phyloP scores from a whole-genome alignment of 306 rosid species.

The Carpinus fangiana region DNA sequence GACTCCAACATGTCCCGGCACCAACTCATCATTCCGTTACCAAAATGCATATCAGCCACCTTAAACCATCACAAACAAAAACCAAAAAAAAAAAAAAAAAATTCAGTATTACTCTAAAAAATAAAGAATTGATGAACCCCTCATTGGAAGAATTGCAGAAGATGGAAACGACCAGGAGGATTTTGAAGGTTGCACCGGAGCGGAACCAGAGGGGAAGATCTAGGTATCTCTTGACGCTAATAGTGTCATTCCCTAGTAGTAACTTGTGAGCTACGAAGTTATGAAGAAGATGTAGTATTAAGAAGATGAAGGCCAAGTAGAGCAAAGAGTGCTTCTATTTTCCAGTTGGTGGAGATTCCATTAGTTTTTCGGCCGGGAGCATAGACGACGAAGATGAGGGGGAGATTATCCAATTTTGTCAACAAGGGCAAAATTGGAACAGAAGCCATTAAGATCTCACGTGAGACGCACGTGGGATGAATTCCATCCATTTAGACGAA shows the following conservation, averaged over 20 bases:
- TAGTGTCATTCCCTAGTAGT: constrained; percentile 34
- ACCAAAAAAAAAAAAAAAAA: no score
- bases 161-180: constrained; percentile 64
- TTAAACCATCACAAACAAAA: constrained; percentile 14
- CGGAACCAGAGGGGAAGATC: constrained; percentile 83
- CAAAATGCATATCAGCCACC: constrained; percentile 98
- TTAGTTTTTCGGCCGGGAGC: background rate
- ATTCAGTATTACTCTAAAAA: background rate
- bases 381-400: no score
- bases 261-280: constrained; percentile 33
- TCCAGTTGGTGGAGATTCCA: constrained; percentile 16
- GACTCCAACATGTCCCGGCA: constrained; percentile 76
- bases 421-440: no score
- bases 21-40: constrained; percentile 52
- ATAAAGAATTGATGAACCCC: background rate
- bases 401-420: no score
- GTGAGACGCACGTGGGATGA: no score
- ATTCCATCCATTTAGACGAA: no score
- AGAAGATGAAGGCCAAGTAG: constrained; percentile 37
- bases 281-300: constrained; percentile 39
- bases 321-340: constrained; percentile 46
- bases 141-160: background rate
- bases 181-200: constrained; percentile 81
- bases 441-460: no score
- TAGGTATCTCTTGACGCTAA: constrained; percentile 48